Conservation (phyloP, 2,329 filamentous ascomycete genomes). For the Aspergillus pseudoviridinutans region DNA sequence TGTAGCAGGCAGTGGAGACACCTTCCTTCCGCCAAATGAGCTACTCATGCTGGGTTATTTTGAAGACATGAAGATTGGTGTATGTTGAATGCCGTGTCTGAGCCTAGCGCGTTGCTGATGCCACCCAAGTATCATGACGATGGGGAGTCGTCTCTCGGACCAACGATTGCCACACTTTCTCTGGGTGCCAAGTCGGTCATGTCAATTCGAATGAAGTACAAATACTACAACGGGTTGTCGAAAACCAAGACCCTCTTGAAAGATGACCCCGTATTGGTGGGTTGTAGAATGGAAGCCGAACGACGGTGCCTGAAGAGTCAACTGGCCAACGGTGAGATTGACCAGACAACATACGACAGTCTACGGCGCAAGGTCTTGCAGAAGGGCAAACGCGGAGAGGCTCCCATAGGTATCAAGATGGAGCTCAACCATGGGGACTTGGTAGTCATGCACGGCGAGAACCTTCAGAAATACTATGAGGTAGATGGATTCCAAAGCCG, state of each 20-base stretch:
- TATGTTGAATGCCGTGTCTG: conserved; percentile 21
- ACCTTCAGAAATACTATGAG: conserved; percentile 54
- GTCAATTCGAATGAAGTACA: conserved; percentile 52
- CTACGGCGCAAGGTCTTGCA: conserved; percentile 24
- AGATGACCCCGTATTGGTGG: conserved; percentile 29
- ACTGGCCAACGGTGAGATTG: conserved; percentile 17
- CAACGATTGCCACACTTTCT: conserved; percentile 53
- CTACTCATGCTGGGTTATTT: conserved; percentile 54
- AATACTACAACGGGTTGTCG: conserved; percentile 38
- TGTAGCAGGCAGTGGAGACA: conserved; percentile 23
- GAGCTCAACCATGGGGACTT: conserved; percentile 54
- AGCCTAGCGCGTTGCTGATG: neutral
- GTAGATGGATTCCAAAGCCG: conserved; percentile 16
- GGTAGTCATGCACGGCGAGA: conserved; percentile 54
- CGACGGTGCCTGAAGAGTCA: conserved; percentile 22
- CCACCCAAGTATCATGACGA: conserved; percentile 53
- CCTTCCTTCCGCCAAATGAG: conserved; percentile 50
- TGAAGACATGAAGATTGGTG: conserved; percentile 51
- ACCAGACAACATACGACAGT: conserved; percentile 17
- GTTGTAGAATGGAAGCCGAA: conserved; percentile 23
- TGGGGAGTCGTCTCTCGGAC: conserved; percentile 53
- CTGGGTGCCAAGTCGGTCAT: conserved; percentile 52
- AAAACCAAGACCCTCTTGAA: conserved; percentile 15
- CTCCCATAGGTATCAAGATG: conserved; percentile 38
- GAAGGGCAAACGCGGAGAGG: conserved; percentile 21